Percentiles rank a stretch among this genome's conserved stretches.
Conservation (phyloP, 2,329 filamentous ascomycete genomes). For the Colletotrichum gloeosporioides region DNA sequence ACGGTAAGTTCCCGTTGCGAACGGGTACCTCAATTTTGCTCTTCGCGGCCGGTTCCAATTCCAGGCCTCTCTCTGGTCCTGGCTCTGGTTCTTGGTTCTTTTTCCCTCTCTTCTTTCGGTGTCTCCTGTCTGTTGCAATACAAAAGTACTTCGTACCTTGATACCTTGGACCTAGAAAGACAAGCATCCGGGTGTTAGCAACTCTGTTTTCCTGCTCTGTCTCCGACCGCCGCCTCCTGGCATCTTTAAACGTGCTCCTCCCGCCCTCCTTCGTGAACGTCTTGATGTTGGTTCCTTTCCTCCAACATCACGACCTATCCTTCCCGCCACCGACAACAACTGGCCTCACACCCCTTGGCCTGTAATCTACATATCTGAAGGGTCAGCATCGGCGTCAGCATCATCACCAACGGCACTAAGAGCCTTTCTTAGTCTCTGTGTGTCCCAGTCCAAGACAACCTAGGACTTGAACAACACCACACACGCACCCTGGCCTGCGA, state of each 20-base stretch:
- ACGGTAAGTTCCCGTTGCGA: not conserved
- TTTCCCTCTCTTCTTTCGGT: not conserved
- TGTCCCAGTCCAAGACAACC: not conserved
- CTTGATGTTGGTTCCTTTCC: not conserved
- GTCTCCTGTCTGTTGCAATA: not conserved
- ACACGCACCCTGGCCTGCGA: not conserved
- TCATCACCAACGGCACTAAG: not conserved
- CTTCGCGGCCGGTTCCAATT: not conserved
- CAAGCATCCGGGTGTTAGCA: slow-evolving; percentile 5
- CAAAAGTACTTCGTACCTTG: not conserved
- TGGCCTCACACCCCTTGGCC: not conserved
- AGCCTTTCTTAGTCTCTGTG: not conserved
- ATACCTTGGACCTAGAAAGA: not conserved
- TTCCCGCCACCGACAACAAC: not conserved
- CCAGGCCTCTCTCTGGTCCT: not conserved
- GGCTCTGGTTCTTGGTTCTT: not conserved
- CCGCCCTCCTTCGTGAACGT: not conserved
- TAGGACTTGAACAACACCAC: not conserved
- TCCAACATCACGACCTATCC: not conserved
- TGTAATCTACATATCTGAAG: not conserved
- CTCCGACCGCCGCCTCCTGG: not conserved
- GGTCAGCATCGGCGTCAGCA: not conserved
- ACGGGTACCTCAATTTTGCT: not conserved
- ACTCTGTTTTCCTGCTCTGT: not conserved
- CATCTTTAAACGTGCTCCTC: not conserved